Evolutionary conservation across 1,139 yeast genomes (phyloP).

Genomic region (Candida sanyaensis): DNA sequence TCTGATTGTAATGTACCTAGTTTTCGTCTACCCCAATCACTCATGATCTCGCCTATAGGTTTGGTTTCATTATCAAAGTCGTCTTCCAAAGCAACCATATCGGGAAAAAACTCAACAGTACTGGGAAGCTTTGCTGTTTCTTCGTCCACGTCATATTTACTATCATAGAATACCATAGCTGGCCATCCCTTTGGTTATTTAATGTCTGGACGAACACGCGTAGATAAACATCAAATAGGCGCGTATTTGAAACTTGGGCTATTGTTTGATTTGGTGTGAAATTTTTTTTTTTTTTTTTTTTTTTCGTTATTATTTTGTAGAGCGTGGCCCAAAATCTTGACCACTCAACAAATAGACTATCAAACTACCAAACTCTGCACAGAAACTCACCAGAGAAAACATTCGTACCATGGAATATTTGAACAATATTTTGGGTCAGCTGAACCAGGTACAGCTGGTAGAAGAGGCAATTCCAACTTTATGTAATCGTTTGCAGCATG

Average conservation of each 20-base stretch:
- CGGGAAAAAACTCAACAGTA: conserved; percentile 28
- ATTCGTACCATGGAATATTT: conserved; percentile 36
- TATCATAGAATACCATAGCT: conserved; percentile 9
- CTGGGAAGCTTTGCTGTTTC: conserved; percentile 14
- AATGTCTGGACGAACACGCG: neutral
- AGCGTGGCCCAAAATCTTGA: neutral
- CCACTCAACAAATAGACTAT: neutral
- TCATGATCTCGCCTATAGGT: conserved; percentile 4
- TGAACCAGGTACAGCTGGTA: conserved; percentile 57
- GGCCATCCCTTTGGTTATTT: neutral
- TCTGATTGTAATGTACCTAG: conserved; percentile 40
- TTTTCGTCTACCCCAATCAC: conserved; percentile 32
- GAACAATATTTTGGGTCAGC: conserved; percentile 36
- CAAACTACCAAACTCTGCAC: neutral
- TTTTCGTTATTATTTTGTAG: neutral
- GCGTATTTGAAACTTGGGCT: neutral
- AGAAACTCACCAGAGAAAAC: neutral
- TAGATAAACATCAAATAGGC: neutral
- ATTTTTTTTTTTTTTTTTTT: conserved; percentile 3
- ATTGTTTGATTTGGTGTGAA: neutral
- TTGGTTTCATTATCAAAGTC: conserved; percentile 10
- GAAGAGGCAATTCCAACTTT: conserved; percentile 88
- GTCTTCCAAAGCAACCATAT: conserved; percentile 20
- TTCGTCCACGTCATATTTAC: conserved; percentile 12
- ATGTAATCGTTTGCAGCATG: conserved; percentile 84